A percentile compares a stretch with the other conserved stretches of the same genome.
Conservation (phyloP, 345 rosid species). For the Aquilaria sinensis region DNA sequence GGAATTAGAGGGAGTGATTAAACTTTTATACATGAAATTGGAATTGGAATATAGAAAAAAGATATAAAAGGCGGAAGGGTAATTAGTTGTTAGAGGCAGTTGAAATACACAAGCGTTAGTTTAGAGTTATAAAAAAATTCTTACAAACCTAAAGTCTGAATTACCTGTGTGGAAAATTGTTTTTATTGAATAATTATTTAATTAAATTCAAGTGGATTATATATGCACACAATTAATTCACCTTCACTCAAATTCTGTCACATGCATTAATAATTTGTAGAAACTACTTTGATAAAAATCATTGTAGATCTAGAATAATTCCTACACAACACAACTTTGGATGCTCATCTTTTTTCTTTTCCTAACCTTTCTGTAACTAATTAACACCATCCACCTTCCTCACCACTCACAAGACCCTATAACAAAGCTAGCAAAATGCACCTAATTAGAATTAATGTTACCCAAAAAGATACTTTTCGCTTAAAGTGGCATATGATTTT, state of each 20-base stretch:
- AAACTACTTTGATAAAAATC: constrained; percentile 13
- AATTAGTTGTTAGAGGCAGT: constrained; percentile 4
- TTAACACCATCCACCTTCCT: constrained; percentile 4
- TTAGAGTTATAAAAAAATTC: too few relatives aligned
- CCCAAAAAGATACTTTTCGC: too few relatives aligned
- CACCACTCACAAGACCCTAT: neutral
- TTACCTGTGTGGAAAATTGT: too few relatives aligned
- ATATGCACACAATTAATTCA: too few relatives aligned
- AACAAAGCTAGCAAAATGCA: too few relatives aligned
- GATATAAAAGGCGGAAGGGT: constrained; percentile 2
- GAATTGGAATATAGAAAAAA: too few relatives aligned
- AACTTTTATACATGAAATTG: constrained; percentile 2
- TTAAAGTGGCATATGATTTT: neutral
- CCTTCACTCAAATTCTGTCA: too few relatives aligned
- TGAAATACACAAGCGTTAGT: too few relatives aligned
- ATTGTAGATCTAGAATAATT: neutral
- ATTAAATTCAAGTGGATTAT: too few relatives aligned
- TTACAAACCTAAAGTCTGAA: too few relatives aligned
- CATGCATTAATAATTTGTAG: neutral
- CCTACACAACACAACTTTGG: constrained; percentile 10
- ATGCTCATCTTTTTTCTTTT: constrained; percentile 14
- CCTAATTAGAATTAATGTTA: too few relatives aligned
- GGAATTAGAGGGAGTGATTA: constrained; percentile 22
- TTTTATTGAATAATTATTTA: too few relatives aligned
- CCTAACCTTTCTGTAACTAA: neutral